Evolutionary conservation across 768 basidiomycete genomes (phyloP).

Genomic region (Suillus subluteus): DNA sequence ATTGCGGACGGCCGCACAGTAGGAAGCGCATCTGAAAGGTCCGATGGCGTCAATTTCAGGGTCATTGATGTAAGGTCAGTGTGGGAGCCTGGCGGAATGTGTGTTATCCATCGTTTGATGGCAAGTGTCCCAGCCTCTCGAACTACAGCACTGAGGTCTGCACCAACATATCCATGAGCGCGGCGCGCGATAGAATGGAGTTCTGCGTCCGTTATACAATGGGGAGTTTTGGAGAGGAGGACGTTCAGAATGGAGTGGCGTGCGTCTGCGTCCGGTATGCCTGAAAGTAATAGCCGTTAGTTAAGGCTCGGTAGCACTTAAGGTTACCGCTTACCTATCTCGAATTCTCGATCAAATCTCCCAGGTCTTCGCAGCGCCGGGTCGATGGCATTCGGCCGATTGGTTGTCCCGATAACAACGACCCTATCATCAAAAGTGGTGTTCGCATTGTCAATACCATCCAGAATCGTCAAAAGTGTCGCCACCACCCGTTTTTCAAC

Average conservation of each 20-base stretch:
- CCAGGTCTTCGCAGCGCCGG: conserved; percentile 90
- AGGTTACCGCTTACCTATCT: conserved; percentile 66
- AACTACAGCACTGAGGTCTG: conserved; percentile 90
- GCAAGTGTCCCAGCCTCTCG: conserved; percentile 91
- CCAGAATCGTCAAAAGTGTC: conserved; percentile 90
- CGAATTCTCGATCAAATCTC: conserved; percentile 92
- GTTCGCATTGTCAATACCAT: conserved; percentile 72
- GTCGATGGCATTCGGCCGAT: conserved; percentile 94
- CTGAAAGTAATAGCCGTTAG: conserved; percentile 40
- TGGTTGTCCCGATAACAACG: conserved; percentile 95
- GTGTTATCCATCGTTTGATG: conserved; percentile 79
- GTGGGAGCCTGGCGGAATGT: conserved; percentile 13
- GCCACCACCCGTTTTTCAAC: conserved; percentile 97
- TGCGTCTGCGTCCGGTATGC: conserved; percentile 86
- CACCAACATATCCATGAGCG: conserved; percentile 97
- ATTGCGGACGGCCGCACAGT: conserved; percentile 90
- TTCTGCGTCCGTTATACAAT: conserved; percentile 61
- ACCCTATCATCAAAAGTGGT: conserved; percentile 60
- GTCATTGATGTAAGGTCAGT: conserved; percentile 18
- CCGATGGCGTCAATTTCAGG: conserved; percentile 54
- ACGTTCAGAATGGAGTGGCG: conserved; percentile 88
- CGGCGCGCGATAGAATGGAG: conserved; percentile 69
- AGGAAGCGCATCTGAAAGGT: conserved; percentile 75
- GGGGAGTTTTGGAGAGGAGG: conserved; percentile 78
- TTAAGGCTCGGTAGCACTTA: conserved; percentile 4